Percentiles rank a stretch among this genome's conserved stretches.
Conservation (phyloP, 352 stramenopile genomes). For the Phytophthora brassicae region DNA sequence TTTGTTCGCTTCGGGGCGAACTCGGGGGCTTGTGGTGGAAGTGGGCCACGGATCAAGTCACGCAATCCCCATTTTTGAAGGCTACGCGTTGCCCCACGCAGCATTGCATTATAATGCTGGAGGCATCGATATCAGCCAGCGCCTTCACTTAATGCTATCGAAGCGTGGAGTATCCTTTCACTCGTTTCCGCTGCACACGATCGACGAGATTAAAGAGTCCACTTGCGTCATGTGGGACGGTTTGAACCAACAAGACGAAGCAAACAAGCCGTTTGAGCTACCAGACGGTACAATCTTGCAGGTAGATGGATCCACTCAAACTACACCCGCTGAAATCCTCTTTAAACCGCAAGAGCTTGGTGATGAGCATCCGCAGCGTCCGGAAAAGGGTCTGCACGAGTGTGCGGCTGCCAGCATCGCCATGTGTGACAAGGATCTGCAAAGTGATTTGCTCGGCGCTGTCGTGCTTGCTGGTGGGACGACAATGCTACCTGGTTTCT, state of each 20-base stretch:
- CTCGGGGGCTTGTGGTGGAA: constrained; percentile 85
- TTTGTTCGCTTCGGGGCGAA: constrained; percentile 86
- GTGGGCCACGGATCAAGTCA: constrained; percentile 85
- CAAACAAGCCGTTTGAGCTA: constrained; percentile 74
- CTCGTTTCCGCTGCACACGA: constrained; percentile 67
- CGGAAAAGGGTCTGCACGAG: constrained; percentile 83
- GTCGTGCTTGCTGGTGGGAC: constrained; percentile 85
- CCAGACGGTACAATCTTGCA: constrained; percentile 86
- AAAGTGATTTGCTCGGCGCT: constrained; percentile 69
- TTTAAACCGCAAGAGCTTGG: constrained; percentile 89
- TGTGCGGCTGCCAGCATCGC: constrained; percentile 74
- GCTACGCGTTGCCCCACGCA: constrained; percentile 78
- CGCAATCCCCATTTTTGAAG: constrained; percentile 86
- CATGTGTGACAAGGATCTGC: constrained; percentile 87
- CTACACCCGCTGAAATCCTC: constrained; percentile 70
- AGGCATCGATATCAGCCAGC: constrained; percentile 76
- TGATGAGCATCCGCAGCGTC: constrained; percentile 88
- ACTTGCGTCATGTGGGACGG: constrained; percentile 43
- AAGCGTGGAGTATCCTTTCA: constrained; percentile 74
- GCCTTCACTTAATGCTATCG: constrained; percentile 66
- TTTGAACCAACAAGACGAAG: constrained; percentile 26
- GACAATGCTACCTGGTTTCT: constrained; percentile 82
- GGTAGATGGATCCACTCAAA: constrained; percentile 77
- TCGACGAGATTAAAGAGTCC: constrained; percentile 87
- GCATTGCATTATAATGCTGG: constrained; percentile 65